Conservation (phyloP, 2,329 filamentous ascomycete genomes). For the Beauveria sp. region DNA sequence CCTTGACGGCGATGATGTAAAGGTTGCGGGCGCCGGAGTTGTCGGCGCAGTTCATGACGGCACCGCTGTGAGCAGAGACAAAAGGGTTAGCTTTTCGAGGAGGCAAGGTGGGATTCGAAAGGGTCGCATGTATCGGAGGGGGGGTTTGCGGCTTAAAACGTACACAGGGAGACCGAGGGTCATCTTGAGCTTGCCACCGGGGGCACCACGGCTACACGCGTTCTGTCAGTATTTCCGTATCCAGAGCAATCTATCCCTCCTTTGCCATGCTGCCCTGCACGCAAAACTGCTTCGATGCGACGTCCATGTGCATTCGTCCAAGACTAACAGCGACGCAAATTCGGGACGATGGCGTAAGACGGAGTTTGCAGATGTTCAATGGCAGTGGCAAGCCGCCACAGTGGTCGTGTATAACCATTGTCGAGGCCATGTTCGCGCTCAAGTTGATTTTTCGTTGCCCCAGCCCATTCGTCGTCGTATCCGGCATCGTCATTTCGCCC, state of each 20-base stretch:
- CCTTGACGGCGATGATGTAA: constrained; percentile 99
- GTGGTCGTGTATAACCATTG: neutral
- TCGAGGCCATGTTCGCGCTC: neutral
- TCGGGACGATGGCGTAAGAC: no score
- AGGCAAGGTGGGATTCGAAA: constrained; percentile 8
- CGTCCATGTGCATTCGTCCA: neutral
- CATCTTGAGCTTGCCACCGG: constrained; percentile 99
- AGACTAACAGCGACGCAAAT: neutral
- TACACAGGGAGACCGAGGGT: constrained; percentile 99
- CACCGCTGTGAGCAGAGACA: constrained; percentile 58
- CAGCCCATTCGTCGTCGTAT: neutral
- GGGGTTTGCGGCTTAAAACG: constrained; percentile 35
- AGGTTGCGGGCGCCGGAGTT: constrained; percentile 98
- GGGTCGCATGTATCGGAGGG: constrained; percentile 1
- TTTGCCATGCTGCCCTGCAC: constrained; percentile 7
- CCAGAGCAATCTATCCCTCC: neutral
- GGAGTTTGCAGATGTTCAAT: neutral
- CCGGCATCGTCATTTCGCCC: neutral
- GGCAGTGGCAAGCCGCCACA: neutral
- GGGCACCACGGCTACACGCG: constrained; percentile 66
- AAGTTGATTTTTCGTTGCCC: neutral
- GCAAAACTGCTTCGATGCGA: neutral
- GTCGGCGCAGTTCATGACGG: constrained; percentile 99
- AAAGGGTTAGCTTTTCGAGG: constrained; percentile 14
- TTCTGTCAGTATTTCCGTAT: constrained; percentile 25